A percentile compares a stretch with the other conserved stretches of the same genome.
phyloP scores from a whole-genome alignment of 225 moss, liverwort and hornwort genomes.

The Climacium dendroides region DNA sequence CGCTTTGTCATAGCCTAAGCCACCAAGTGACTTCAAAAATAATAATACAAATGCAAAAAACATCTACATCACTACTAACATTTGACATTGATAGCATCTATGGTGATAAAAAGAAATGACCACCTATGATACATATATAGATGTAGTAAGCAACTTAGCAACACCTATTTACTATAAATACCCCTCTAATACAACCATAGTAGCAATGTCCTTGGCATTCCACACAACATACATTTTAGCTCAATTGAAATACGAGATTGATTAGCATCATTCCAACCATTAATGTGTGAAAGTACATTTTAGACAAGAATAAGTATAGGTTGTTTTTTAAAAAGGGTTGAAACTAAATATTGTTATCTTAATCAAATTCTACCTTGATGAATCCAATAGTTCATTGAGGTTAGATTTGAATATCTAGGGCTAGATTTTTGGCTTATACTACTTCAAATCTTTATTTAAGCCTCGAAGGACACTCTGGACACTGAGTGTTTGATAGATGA shows the following conservation, averaged over 20 bases:
- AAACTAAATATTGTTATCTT: neutral
- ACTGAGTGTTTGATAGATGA: neutral
- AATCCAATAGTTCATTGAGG: rapidly evolving
- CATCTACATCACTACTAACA: neutral
- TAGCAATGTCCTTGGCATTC: too few relatives aligned
- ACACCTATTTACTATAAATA: too few relatives aligned
- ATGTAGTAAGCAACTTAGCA: too few relatives aligned
- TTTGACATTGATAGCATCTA: too few relatives aligned
- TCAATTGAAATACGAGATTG: too few relatives aligned
- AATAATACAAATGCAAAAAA: neutral
- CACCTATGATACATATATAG: too few relatives aligned
- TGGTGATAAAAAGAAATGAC: too few relatives aligned
- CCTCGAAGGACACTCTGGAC: rapidly evolving
- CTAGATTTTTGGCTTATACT: neutral
- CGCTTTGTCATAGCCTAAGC: rapidly evolving
- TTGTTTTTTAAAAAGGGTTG: neutral
- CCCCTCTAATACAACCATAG: too few relatives aligned
- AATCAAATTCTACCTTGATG: neutral
- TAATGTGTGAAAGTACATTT: neutral
- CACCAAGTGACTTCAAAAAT: neutral
- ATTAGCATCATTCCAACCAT: too few relatives aligned
- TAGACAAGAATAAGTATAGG: neutral
- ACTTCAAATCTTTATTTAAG: neutral
- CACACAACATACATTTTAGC: too few relatives aligned
- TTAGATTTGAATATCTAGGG: neutral